Conservation (phyloP, 768 basidiomycete genomes). For the Kwoniella shandongensis region DNA sequence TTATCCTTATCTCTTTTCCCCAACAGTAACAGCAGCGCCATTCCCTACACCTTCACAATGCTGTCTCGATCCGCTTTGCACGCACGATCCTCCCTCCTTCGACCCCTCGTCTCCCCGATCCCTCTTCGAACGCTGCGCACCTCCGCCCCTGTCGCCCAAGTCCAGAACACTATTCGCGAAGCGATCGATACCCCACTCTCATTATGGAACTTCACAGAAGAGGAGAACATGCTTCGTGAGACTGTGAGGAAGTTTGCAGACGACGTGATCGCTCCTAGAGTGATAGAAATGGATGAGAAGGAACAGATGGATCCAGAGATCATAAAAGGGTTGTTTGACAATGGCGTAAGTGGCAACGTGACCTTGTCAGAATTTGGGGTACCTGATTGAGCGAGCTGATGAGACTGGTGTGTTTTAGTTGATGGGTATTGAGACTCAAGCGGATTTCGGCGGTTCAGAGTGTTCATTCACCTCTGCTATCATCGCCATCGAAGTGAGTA, state of each 20-base stretch:
- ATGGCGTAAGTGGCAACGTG: slow-evolving; percentile 66
- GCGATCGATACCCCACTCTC: slow-evolving; percentile 47
- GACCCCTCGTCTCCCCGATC: neutral
- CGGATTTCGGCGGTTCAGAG: slow-evolving; percentile 80
- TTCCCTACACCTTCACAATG: too few species aligned
- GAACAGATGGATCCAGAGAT: slow-evolving; percentile 86
- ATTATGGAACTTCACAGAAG: slow-evolving; percentile 81
- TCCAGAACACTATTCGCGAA: slow-evolving; percentile 38
- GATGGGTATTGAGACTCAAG: slow-evolving; percentile 94
- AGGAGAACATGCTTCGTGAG: slow-evolving; percentile 91
- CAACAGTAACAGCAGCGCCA: too few species aligned
- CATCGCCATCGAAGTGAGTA: slow-evolving; percentile 73
- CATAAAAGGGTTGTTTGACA: slow-evolving; percentile 86
- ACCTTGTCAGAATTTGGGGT: neutral
- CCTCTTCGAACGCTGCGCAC: slow-evolving; percentile 21
- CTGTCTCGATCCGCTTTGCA: neutral
- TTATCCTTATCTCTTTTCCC: too few species aligned
- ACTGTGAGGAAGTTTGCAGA: slow-evolving; percentile 82
- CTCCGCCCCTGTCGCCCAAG: neutral
- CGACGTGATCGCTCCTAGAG: slow-evolving; percentile 86
- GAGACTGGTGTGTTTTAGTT: slow-evolving; percentile 60
- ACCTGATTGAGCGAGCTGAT: neutral
- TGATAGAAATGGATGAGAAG: slow-evolving; percentile 96
- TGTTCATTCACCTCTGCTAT: slow-evolving; percentile 92
- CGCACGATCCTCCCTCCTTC: neutral